Evolutionary conservation across 1,139 yeast genomes (phyloP), one percentile per base, ranked within the genome.

Genomic region (Martiniozyma asiatica): DNA sequence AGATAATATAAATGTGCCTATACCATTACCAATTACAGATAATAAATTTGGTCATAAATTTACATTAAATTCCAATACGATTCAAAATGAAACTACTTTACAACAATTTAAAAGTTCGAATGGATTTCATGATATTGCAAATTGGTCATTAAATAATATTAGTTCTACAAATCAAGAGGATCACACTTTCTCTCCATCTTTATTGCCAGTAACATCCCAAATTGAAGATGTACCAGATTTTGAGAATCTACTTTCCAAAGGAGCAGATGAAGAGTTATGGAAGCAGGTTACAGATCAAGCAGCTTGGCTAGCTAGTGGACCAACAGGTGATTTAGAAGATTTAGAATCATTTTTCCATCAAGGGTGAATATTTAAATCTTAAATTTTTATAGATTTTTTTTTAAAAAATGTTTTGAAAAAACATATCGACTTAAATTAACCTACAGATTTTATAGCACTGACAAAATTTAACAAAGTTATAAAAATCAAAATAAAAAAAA

Each of bases 211-310:
- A n/a, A n/a, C n/a, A n/a, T n/a, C n/a, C n/a, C n/a, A n/a, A n/a
- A n/a, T n/a, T n/a, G n/a, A n/a, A n/a, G n/a, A n/a, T n/a, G n/a
- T n/a, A n/a, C n/a, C 45, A 4, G 50, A 48, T 24, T 37, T 48
- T 32, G 49, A 47, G 14, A 36, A 30, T 6, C 29, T 55, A 18
- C 35, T 40, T 10, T 43, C 47, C 11, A 45, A 41, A 25, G 50
- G 56, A 7, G 54, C 49, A 56, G 84, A 78, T 44, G 67, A 70
- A 42, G 67, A 77, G 43, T 52, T 82, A 31, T 74, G 92, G 87
- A 71, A 72, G 48, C 82, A 77, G 44, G 72, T 79, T 38, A 71
- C 82, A 3, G 66, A 66, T 48, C 84, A 72, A 48, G 84, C 92
- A 10, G 78, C 65, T 48, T 78, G 89, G 89, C 52, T 77, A 31